Evolutionary conservation across 169 alveolate species (phyloP), one percentile per base, ranked within the genome.

Genomic region (Ichthyophthirius multifiliis): DNA sequence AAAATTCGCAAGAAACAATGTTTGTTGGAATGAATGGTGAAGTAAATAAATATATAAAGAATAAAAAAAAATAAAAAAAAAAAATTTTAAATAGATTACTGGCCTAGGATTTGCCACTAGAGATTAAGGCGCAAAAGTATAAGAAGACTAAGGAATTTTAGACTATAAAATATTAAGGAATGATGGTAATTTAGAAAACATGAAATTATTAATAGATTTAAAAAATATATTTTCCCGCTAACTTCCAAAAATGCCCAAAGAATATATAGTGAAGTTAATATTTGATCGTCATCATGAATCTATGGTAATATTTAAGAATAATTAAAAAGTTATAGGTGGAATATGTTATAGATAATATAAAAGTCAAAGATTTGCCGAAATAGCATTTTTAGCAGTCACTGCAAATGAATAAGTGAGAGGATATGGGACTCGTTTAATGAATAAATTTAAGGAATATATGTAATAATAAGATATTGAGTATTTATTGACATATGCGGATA

Each of bases 231-330:
- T 81, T 35, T 76, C 86, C 7, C 62, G 83, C 35, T 98, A 98
- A 83, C 94, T 98, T 20, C 99, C 99, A 6, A 97, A 98, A 87
- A 98, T 98, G 99, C 99, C 99, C 35, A 92, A 99, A 79, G 99
- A 98, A 82, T 98, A 98, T 91, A 98, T 98, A 32, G 99, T 96
- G 7, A 92, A 99, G 65, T 93, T 98, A 20, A 99, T 98, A 18
- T 95, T 98, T 82, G 99, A 98, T 87, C 83, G 99, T 45, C 94
- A 94, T 48, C 99, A 98, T 83, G 98, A 96, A 89, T 93, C 99
- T 9, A 97, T 97, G 95, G 93, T 99, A 37, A 94, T 98, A 41
- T 62, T 95, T 65, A 97, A 97, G 85, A 94, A 92, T 73, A 94
- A 92, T 74, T 85, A 73, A 39, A 93, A 91, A 84, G 99, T 98